Percentiles rank a stretch among this genome's conserved stretches.
phyloP scores from a whole-genome alignment of 306 rosid genomes.

The Benincasa hispida region DNA sequence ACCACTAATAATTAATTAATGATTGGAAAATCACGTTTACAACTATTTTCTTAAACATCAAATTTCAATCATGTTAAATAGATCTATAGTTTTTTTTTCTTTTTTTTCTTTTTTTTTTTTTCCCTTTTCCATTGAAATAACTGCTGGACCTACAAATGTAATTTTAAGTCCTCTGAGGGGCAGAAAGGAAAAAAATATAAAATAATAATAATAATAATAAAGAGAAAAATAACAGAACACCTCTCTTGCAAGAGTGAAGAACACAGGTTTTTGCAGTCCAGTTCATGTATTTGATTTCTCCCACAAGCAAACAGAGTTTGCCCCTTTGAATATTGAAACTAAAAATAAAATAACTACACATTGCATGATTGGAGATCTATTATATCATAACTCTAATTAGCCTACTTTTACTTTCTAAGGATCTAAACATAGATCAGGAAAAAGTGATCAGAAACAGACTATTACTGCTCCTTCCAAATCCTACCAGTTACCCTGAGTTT shows the following conservation, averaged over 20 bases:
- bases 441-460: neutral
- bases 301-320: slow-evolving; percentile 67
- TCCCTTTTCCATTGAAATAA: neutral
- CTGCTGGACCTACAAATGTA: neutral
- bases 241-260: neutral
- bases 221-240: neutral
- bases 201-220: too few relatives aligned
- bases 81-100: too few relatives aligned
- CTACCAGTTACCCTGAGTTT: slow-evolving; percentile 83
- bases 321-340: slow-evolving; percentile 39
- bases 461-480: slow-evolving; percentile 80
- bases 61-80: neutral
- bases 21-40: neutral
- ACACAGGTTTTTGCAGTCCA: slow-evolving; percentile 5
- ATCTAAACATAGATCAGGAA: slow-evolving; percentile 5
- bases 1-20: neutral
- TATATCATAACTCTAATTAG: neutral
- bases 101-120: too few relatives aligned
- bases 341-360: slow-evolving; percentile 22
- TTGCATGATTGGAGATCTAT: neutral
- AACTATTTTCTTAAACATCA: neutral
- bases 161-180: neutral
- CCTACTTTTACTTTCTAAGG: neutral
- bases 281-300: slow-evolving; percentile 27
- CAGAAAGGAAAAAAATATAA: neutral